Conservation (phyloP, 495 filamentous ascomycete species). For the Lineolata rhizophorae region DNA sequence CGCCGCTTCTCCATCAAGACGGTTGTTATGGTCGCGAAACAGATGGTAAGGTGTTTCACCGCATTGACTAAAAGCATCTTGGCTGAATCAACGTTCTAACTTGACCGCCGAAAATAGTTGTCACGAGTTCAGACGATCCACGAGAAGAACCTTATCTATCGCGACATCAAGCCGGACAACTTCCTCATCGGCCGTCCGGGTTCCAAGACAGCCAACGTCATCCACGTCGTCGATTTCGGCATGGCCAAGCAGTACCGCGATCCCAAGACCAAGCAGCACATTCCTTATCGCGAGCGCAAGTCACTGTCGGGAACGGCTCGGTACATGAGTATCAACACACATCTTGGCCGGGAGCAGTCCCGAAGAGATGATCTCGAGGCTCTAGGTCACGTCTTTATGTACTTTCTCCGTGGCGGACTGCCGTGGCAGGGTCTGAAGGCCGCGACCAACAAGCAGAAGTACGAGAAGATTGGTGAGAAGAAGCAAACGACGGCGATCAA, state of each 20-base stretch:
- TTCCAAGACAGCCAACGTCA: slow-evolving; percentile 88
- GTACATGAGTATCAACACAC: slow-evolving; percentile 99
- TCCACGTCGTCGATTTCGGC: slow-evolving; percentile 97
- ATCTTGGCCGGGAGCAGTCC: slow-evolving; percentile 90
- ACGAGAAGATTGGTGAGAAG: slow-evolving; percentile 99
- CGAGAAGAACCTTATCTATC: slow-evolving; percentile 98
- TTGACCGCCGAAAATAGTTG: slow-evolving; percentile 30
- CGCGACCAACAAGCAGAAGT: slow-evolving; percentile 99
- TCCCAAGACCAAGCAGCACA: slow-evolving; percentile 98
- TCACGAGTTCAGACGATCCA: slow-evolving; percentile 98
- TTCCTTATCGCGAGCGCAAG: slow-evolving; percentile 94
- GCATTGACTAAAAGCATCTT: too few relatives aligned
- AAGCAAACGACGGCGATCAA: slow-evolving; percentile 96
- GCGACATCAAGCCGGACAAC: slow-evolving; percentile 99
- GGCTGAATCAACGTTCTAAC: slow-evolving; percentile 1
- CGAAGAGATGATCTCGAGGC: slow-evolving; percentile 92
- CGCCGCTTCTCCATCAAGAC: slow-evolving; percentile 92
- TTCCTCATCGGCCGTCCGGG: slow-evolving; percentile 92
- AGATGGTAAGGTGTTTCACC: slow-evolving; percentile 49
- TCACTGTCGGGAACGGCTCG: slow-evolving; percentile 90
- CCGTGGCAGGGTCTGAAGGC: slow-evolving; percentile 98
- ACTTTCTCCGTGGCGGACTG: slow-evolving; percentile 87
- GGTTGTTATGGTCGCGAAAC: slow-evolving; percentile 97
- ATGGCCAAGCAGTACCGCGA: slow-evolving; percentile 99
- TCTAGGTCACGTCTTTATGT: slow-evolving; percentile 96